phyloP scores from a whole-genome alignment of 371 early-diverging fungal species.

The Actinomucor elegans region DNA sequence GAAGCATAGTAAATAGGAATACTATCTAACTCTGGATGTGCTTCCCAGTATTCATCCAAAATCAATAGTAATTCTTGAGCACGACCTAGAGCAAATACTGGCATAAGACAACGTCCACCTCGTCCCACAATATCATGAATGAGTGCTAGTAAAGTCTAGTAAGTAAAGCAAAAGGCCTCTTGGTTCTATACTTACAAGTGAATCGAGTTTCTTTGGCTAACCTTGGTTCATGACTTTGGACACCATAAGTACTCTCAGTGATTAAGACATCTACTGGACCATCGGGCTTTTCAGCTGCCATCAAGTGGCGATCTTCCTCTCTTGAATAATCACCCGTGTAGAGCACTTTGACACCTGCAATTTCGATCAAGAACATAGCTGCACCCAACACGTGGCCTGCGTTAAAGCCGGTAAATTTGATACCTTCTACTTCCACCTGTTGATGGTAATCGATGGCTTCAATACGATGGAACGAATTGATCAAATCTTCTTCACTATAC shows the following conservation, averaged over 20 bases:
- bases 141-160: slow-evolving; percentile 34
- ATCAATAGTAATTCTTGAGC: slow-evolving; percentile 99
- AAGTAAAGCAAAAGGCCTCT: background rate
- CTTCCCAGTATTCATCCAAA: slow-evolving; percentile 99
- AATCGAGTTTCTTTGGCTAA: slow-evolving; percentile 96
- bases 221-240: slow-evolving; percentile 97
- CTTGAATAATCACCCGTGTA: slow-evolving; percentile 99
- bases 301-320: slow-evolving; percentile 99
- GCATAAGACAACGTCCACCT: slow-evolving; percentile 98
- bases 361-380: slow-evolving; percentile 99
- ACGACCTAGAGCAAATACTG: slow-evolving; percentile 99
- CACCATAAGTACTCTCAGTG: slow-evolving; percentile 99
- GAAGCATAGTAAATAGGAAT: slow-evolving; percentile 99
- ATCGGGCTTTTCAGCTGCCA: slow-evolving; percentile 96
- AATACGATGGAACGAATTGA: slow-evolving; percentile 91
- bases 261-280: slow-evolving; percentile 93
- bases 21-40: slow-evolving; percentile 90
- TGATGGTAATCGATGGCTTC: slow-evolving; percentile 99
- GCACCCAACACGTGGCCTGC: slow-evolving; percentile 99
- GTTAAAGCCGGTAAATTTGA: slow-evolving; percentile 96
- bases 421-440: slow-evolving; percentile 94
- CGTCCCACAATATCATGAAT: slow-evolving; percentile 94
- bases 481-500: slow-evolving; percentile 95
- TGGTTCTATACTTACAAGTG: slow-evolving; percentile 56
- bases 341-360: slow-evolving; percentile 93